Evolutionary conservation across 345 rosid genomes (phyloP), one percentile per base, ranked within the genome.

Genomic region (Salix viminalis): DNA sequence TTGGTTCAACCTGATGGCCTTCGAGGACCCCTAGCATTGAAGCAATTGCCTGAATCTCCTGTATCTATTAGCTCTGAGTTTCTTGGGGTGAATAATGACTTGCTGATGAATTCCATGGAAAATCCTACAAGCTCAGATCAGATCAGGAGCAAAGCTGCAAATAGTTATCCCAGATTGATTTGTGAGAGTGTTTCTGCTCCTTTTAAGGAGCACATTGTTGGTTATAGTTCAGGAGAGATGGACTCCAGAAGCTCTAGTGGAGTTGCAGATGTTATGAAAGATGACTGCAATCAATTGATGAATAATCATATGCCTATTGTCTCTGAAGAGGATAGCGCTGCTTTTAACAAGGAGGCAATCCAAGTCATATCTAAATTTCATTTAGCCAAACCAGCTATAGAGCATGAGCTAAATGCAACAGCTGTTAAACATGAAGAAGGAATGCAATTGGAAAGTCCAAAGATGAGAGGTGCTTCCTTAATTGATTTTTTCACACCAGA

Each of bases 401-500:
- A 62, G 36, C 15, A 12, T 44, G 50, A 44, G 50, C 5, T 44
- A 44, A 44, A 12, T 44, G 50, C 16, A 44, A 44, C 18, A 44
- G 50, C 13, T 44, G 41, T 78, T 75, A 39, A 67, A 67, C 68
- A 62, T 37, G 65, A 87, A 64, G n/a, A 72, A 61, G 77, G 66
- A 41, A 41, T 50, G 9, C 41, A 74, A 41, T 36, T 52, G 34
- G 58, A 69, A 44, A 78, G 69, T 72, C 69, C 42, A 72, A 78
- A 67, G 32, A 80, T 32, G 73, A 74, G 76, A 36, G 86, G 76
- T 80, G 85, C 76, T 41, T 88, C 90, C 61, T 67, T 87, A 65
- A 73, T 76, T 13, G 93, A 90, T 69, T 70, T 72, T 75, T 84
- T 87, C 81, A 83, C 86, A 15, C 83, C 84, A 65, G 85, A 82